Conservation (phyloP, 306 rosid species). For the Sphenostylis stenocarpa region DNA sequence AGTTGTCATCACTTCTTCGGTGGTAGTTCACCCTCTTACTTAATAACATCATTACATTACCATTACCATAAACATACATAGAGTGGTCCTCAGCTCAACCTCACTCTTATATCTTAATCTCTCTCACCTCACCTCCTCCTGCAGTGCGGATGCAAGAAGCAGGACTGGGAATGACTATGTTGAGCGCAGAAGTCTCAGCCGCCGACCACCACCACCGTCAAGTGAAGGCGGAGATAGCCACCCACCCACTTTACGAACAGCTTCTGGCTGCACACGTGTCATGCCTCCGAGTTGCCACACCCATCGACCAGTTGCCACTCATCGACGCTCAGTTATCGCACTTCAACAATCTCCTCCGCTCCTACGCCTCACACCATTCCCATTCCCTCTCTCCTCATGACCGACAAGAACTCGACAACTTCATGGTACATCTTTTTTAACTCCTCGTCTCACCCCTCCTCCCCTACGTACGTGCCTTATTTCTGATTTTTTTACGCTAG, state of each 20-base stretch:
- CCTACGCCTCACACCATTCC: constrained; percentile 63
- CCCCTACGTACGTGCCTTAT: not conserved
- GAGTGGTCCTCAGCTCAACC: not conserved
- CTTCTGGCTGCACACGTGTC: constrained; percentile 76
- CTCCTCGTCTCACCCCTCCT: too few species aligned
- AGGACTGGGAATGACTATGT: constrained; percentile 54
- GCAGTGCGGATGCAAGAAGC: constrained; percentile 62
- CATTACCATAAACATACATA: not conserved
- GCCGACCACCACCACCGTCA: constrained; percentile 49
- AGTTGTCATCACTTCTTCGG: too few species aligned
- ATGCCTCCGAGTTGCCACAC: constrained; percentile 88
- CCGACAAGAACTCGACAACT: constrained; percentile 83
- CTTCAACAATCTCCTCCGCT: constrained; percentile 66
- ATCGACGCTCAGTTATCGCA: constrained; percentile 84
- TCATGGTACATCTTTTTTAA: constrained; percentile 50
- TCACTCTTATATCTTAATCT: not conserved
- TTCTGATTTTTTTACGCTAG: not conserved
- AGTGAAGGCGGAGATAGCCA: constrained; percentile 79
- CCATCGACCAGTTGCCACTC: constrained; percentile 81
- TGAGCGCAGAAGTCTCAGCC: constrained; percentile 39
- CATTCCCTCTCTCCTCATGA: constrained; percentile 64
- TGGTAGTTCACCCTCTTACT: too few species aligned
- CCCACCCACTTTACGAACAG: constrained; percentile 81
- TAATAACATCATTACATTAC: too few species aligned
- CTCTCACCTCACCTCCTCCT: not conserved